Percentiles rank a stretch among this genome's conserved stretches.
Evolutionary conservation across 768 basidiomycete species (phyloP).

Genomic region (Russula vinacea): DNA sequence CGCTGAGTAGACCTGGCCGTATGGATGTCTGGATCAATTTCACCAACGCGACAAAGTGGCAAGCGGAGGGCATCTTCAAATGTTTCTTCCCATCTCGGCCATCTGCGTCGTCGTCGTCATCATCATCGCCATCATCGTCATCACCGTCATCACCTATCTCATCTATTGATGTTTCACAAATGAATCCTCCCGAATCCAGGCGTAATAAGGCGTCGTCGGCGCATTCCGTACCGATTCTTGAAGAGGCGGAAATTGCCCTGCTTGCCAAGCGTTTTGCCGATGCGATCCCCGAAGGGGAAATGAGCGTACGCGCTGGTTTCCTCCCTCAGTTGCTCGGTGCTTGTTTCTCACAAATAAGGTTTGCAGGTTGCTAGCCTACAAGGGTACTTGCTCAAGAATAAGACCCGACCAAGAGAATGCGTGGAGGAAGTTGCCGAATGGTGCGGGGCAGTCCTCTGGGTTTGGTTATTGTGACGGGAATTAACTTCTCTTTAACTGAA

Average conservation of each 20-base stretch:
- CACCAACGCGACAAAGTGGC: slow-evolving; percentile 87
- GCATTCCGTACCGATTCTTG: slow-evolving; percentile 63
- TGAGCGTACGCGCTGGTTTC: slow-evolving; percentile 59
- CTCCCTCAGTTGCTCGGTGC: background rate
- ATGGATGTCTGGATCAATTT: slow-evolving; percentile 95
- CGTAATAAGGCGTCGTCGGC: slow-evolving; percentile 49
- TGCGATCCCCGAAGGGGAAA: slow-evolving; percentile 80
- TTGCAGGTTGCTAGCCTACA: slow-evolving; percentile 74
- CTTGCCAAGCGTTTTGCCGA: slow-evolving; percentile 82
- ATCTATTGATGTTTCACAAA: slow-evolving; percentile 51
- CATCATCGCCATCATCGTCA: background rate
- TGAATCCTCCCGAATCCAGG: slow-evolving; percentile 69
- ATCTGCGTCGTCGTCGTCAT: slow-evolving; percentile 1
- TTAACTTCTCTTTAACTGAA: slow-evolving; percentile 5
- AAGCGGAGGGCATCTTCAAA: slow-evolving; percentile 90
- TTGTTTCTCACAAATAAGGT: slow-evolving; percentile 14
- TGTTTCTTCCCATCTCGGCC: slow-evolving; percentile 83
- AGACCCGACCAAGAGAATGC: slow-evolving; percentile 82
- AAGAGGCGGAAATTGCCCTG: slow-evolving; percentile 70
- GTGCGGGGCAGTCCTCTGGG: slow-evolving; percentile 37
- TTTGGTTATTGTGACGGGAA: slow-evolving; percentile 16
- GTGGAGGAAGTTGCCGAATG: slow-evolving; percentile 78
- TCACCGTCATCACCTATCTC: slow-evolving; percentile 14
- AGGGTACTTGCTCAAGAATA: slow-evolving; percentile 85
- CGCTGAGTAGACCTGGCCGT: slow-evolving; percentile 81